Base-by-base conservation (phyloP, 345 rosid genomes). In the Leavenworthia alabamica region DNA sequence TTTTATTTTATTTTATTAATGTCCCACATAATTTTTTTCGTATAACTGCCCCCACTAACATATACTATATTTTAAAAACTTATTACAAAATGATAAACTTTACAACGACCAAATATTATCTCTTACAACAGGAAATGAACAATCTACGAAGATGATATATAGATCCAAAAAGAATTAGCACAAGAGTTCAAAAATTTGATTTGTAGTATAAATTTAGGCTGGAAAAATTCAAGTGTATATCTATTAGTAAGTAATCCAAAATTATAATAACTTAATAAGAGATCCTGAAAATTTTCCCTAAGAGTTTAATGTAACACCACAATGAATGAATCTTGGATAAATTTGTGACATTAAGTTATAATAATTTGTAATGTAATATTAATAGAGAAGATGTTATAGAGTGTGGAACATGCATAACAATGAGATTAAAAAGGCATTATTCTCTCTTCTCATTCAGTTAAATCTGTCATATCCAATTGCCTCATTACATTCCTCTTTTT, bases 381-480 rank as follows among this genome's bases (percentile, higher is more conserved):
- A n/a, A n/a, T n/a, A n/a, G 41, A 37, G 22, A 16, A 7, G 11
- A 15, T 15, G 19, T 15, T 3, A 41, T 3, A 41, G 14, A 44
- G 64, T 56, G 65, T 71, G 75, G 70, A 71, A 71, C 75, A 71
- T 71, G 75, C 75, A 49, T 71, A 35, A 71, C 47, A 71, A 63
- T 45, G 60, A 63, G 59, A 31, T 48, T 45, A 39, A 62, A 47
- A 56, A 26, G 65, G 74, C 64, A 62, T 55, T 62, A 27, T 56
- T 62, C 33, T 60, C 37, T 59, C 58, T 45, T 27, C 48, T 39
- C 49, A 48, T 52, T 53, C 26, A 58, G 37, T 67, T 56, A 57
- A 66, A 46, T 56, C 57, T 60, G 58, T 46, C 63, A 47, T 54
- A 57, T 64, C 60, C 70, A 64, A 49, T 33, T 49, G 56, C 28